These are phyloP conservation scores for Pleurotus tuoliensis DNA, from an alignment of 768 basidiomycete species.

Conservation along the genomic window DNA sequence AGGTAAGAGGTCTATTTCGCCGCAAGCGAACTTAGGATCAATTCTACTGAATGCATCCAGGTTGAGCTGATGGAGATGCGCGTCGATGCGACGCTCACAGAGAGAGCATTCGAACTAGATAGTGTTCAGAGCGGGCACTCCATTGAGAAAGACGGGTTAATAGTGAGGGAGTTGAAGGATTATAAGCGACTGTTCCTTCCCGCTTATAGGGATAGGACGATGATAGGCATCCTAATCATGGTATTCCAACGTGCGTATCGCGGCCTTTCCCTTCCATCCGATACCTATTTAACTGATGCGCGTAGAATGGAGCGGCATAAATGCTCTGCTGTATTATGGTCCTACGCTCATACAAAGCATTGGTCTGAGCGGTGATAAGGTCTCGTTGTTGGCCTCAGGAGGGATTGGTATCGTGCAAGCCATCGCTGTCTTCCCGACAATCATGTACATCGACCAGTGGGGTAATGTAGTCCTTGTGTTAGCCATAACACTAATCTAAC, in stretches of 20 bases:
- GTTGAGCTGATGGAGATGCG: slow-evolving; percentile 77
- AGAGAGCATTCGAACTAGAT: slow-evolving; percentile 24
- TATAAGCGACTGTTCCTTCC: slow-evolving; percentile 41
- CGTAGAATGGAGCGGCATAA: slow-evolving; percentile 85
- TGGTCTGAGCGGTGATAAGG: slow-evolving; percentile 56
- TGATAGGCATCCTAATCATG: slow-evolving; percentile 72
- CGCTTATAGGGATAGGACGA: slow-evolving; percentile 56
- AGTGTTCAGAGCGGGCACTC: slow-evolving; percentile 13
- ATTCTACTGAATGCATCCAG: slow-evolving; percentile 24
- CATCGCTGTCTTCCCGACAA: slow-evolving; percentile 70
- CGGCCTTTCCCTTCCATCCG: background rate
- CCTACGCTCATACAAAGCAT: slow-evolving; percentile 65
- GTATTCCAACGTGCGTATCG: slow-evolving; percentile 70
- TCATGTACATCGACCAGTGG: slow-evolving; percentile 62
- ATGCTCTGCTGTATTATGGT: slow-evolving; percentile 80
- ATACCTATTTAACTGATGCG: background rate
- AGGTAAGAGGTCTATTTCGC: slow-evolving; percentile 25
- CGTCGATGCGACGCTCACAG: slow-evolving; percentile 56
- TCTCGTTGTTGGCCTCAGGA: slow-evolving; percentile 66
- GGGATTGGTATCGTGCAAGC: slow-evolving; percentile 80
- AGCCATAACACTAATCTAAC: background rate
- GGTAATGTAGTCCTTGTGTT: slow-evolving; percentile 30
- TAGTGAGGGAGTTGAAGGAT: slow-evolving; percentile 36
- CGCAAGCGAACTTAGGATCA: too few relatives aligned
- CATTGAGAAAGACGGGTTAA: slow-evolving; percentile 31